Conservation (phyloP, 805 yeast genomes). For the Debaryomyces castellii region DNA sequence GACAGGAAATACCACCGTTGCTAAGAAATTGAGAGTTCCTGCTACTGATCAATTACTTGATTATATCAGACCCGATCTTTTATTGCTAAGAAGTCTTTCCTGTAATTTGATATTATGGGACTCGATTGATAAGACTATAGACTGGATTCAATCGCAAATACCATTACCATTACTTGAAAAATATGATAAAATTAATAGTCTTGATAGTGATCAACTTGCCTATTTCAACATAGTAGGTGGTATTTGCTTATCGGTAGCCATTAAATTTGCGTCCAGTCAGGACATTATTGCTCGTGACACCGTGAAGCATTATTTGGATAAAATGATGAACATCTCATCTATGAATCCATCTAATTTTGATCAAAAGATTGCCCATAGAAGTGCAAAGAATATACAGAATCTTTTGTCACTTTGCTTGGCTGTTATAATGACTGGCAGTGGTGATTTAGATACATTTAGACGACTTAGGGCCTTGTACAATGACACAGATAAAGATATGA, state of each 20-base stretch:
- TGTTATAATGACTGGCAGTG: constrained; percentile 85
- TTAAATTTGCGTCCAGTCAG: constrained; percentile 73
- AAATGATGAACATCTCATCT: constrained; percentile 42
- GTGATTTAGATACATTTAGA: constrained; percentile 77
- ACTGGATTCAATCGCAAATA: constrained; percentile 60
- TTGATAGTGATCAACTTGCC: constrained; percentile 63
- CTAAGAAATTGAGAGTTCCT: constrained; percentile 62
- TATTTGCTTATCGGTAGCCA: constrained; percentile 66
- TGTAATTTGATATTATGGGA: constrained; percentile 74
- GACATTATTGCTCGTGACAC: constrained; percentile 53
- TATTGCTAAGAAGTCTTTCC: constrained; percentile 64
- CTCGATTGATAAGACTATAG: constrained; percentile 42
- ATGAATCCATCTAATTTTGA: constrained; percentile 53
- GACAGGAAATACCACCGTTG: constrained; percentile 59
- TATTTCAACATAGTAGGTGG: constrained; percentile 73
- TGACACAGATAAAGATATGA: constrained; percentile 42
- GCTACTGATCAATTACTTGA: constrained; percentile 56
- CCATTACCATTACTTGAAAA: constrained; percentile 45
- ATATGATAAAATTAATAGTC: constrained; percentile 17
- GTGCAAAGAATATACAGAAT: constrained; percentile 57
- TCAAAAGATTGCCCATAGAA: constrained; percentile 51
- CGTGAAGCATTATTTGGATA: constrained; percentile 54
- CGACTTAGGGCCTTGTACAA: constrained; percentile 72
- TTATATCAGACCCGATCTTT: constrained; percentile 76
- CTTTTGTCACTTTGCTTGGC: constrained; percentile 64